Evolutionary conservation across 2,329 filamentous ascomycete genomes (phyloP).

Genomic region (Pestalotiopsis sp.): DNA sequence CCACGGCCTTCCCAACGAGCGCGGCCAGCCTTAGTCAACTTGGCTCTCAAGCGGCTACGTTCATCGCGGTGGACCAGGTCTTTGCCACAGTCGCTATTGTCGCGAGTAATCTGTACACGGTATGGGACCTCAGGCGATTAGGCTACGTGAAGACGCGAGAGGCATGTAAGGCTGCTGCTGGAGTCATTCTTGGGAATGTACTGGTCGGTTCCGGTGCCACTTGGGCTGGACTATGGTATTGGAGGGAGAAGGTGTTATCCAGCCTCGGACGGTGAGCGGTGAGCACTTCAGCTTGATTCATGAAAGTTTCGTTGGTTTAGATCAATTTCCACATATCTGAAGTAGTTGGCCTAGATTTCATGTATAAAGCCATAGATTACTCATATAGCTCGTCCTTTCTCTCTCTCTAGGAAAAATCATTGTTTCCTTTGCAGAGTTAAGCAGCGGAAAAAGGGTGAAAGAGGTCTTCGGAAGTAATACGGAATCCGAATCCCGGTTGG

Average conservation of each 20-base stretch:
- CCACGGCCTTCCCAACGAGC: neutral
- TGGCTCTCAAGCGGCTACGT: neutral
- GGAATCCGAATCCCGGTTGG: too few relatives aligned
- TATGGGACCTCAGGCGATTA: constrained; percentile 24
- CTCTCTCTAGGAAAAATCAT: too few relatives aligned
- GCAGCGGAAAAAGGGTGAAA: too few relatives aligned
- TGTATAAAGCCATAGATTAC: too few relatives aligned
- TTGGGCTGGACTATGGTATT: constrained; percentile 26
- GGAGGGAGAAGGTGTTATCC: constrained; percentile 22
- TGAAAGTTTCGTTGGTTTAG: too few relatives aligned
- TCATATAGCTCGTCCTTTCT: too few relatives aligned
- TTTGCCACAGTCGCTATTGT: neutral
- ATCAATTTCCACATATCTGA: too few relatives aligned
- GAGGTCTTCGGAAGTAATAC: too few relatives aligned
- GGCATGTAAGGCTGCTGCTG: constrained; percentile 4
- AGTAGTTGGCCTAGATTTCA: too few relatives aligned
- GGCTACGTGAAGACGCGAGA: constrained; percentile 23
- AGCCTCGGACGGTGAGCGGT: neutral
- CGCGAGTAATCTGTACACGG: constrained; percentile 18
- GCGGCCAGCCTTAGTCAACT: neutral
- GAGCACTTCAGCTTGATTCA: too few relatives aligned
- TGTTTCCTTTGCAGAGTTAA: too few relatives aligned
- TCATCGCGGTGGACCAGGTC: neutral
- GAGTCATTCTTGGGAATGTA: constrained; percentile 14
- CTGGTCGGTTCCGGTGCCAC: constrained; percentile 25